Base-by-base conservation (phyloP, 2,329 filamentous ascomycete genomes). In the Fusarium incarnatum region DNA sequence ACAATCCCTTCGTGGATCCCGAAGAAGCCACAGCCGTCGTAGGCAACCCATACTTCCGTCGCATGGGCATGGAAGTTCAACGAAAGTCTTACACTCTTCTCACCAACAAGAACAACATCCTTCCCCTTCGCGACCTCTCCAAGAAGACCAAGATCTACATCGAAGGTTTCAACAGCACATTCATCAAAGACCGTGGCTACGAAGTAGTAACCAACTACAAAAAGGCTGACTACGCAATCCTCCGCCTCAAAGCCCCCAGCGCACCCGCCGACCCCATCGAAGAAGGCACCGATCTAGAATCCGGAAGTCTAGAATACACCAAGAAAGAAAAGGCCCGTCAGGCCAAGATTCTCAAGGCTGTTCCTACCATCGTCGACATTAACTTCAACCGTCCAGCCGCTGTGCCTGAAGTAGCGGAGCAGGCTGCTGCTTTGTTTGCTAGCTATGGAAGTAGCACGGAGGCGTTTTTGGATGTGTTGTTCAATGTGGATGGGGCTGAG, bases 1-100 rank as follows among this genome's bases (percentile, higher is more conserved):
- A 86, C 23, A 80, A 83, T 59, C 83, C 82, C 0, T 86, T 83
- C 58, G 81, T 86, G 9, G 81, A 86, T 59, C 77, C 77, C 2
- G 80, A 81, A 0, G 77, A 75, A 3, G 83, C 83, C 0, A 77
- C 74, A 2, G 72, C 75, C 2, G 67, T 82, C 2, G 83, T 84
- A 10, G 83, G 83, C 7, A 82, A 82, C 41, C 70, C 77, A 6
- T 80, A 82, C 58, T 86, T 84, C 64, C 64, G 48, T 15, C 60
- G 60, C 10, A n/a, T 63, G 5, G 69, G 66, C 2, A 25, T 52
- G 16, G 64, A 74, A n/a, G 63, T 69, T 9, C 73, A 75, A 52
- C 59, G 70, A 9, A 61, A 60, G 23, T 72, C 72, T 0, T 64
- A 68, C 27, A 77, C 73, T 0, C 61, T 76, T 3, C 70, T 77